Evolutionary conservation across 495 filamentous ascomycete genomes (phyloP).

Genomic region (Annulohypoxylon nitens): DNA sequence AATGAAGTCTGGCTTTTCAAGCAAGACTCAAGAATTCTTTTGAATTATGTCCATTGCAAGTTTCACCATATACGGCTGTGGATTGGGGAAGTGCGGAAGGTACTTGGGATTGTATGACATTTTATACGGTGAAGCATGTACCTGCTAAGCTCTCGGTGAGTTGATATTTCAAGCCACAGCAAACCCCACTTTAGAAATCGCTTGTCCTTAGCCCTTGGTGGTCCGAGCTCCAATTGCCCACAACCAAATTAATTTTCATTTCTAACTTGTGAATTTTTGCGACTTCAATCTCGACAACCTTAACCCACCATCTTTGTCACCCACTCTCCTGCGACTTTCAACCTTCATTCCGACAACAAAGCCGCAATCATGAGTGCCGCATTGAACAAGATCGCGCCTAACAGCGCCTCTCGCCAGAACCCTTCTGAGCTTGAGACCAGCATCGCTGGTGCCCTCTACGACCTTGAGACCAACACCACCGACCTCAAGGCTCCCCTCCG

Average conservation of each 20-base stretch:
- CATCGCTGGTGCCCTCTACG: constrained; percentile 95
- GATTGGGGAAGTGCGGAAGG: not conserved
- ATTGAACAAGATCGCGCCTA: constrained; percentile 97
- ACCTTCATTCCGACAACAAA: constrained; percentile 34
- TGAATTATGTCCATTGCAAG: too few relatives aligned
- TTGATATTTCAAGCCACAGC: not conserved
- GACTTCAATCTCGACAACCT: constrained; percentile 32
- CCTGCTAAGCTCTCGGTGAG: too few relatives aligned
- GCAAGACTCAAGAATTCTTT: too few relatives aligned
- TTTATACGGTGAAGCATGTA: too few relatives aligned
- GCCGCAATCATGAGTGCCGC: constrained; percentile 66
- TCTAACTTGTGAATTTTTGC: constrained; percentile 28
- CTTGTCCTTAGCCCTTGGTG: constrained; percentile 37
- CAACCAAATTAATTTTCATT: constrained; percentile 29
- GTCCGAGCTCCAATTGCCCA: constrained; percentile 33
- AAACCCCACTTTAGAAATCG: constrained; percentile 18
- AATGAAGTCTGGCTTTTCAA: too few relatives aligned
- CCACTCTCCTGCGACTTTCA: constrained; percentile 43
- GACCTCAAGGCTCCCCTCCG: constrained; percentile 94
- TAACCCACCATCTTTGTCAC: constrained; percentile 9
- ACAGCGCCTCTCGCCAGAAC: constrained; percentile 91
- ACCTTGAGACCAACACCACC: constrained; percentile 96
- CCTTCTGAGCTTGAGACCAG: constrained; percentile 94
- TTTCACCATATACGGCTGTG: too few relatives aligned
- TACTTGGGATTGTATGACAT: not conserved